These are phyloP conservation scores for Chaetomidium leptoderma DNA, from an alignment of 495 filamentous ascomycete species.

Conservation along the genomic window DNA sequence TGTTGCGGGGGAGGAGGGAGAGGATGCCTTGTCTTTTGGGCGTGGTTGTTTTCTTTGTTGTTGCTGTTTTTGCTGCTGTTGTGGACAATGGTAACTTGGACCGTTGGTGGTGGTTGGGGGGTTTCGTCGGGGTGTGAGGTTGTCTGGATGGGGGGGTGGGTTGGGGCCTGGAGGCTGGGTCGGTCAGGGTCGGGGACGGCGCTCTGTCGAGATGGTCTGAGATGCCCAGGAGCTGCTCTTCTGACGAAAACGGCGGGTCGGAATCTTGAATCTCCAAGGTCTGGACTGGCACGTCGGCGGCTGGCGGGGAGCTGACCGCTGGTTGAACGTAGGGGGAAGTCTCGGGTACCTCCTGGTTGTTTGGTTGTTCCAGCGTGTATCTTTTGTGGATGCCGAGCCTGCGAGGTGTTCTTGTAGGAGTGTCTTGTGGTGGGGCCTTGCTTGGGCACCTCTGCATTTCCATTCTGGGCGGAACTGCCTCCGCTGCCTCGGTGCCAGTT, in stretches of 20 bases:
- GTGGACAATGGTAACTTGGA: background rate
- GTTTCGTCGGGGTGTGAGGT: background rate
- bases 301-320: background rate
- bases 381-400: background rate
- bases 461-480: background rate
- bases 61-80: background rate
- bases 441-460: background rate
- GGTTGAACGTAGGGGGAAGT: slow-evolving; percentile 4
- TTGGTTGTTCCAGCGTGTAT: background rate
- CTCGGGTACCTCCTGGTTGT: slow-evolving; percentile 2
- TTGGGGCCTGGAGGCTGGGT: slow-evolving; percentile 5
- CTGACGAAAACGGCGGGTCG: background rate
- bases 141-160: background rate
- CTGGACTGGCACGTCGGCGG: no score
- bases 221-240: background rate
- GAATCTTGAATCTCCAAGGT: background rate
- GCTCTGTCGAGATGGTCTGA: background rate
- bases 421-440: background rate
- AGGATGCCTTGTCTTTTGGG: slow-evolving; percentile 18
- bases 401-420: background rate
- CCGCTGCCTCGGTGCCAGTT: background rate
- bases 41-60: background rate
- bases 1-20: slow-evolving; percentile 24
- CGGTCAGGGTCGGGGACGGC: slow-evolving; percentile 14
- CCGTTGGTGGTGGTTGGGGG: background rate